phyloP scores from a whole-genome alignment of 2,329 filamentous ascomycete genomes.

The Fusarium sp. region DNA sequence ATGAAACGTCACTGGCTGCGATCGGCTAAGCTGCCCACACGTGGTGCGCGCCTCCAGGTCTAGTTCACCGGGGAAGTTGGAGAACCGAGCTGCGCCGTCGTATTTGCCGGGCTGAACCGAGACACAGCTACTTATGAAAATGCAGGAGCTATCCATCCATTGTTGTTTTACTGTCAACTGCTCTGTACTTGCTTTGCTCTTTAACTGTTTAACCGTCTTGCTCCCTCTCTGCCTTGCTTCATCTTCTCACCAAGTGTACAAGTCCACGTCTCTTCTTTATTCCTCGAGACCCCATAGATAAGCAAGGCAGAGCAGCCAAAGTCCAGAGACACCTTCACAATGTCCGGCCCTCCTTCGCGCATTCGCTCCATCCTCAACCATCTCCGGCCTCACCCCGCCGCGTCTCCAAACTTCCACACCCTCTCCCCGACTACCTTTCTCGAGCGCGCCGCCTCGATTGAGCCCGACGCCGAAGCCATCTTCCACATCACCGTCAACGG shows the following conservation, averaged over 20 bases:
- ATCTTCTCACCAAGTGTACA: not conserved
- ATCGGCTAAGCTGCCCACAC: conserved; percentile 15
- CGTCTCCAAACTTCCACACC: conserved; percentile 74
- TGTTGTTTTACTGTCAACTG: not conserved
- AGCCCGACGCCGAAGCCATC: conserved; percentile 86
- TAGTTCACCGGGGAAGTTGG: conserved; percentile 31
- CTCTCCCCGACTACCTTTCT: conserved; percentile 91
- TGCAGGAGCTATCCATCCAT: conserved; percentile 6
- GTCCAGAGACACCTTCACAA: conserved; percentile 48
- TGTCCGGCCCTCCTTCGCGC: conserved; percentile 74
- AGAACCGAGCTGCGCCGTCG: conserved; percentile 43
- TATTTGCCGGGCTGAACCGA: conserved; percentile 46
- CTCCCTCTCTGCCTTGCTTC: conserved; percentile 1
- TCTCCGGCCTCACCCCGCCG: conserved; percentile 54
- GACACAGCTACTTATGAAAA: conserved; percentile 41
- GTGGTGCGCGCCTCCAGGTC: not conserved
- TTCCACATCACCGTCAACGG: conserved; percentile 86
- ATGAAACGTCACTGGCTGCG: conserved; percentile 34
- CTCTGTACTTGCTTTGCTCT: not conserved
- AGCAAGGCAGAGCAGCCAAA: conserved; percentile 12
- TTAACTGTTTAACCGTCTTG: not conserved
- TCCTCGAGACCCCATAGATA: not conserved
- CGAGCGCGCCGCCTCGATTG: conserved; percentile 86
- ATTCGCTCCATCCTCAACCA: conserved; percentile 69
- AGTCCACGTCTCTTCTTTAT: not conserved